A percentile compares a stretch with the other conserved stretches of the same genome.
phyloP scores from a whole-genome alignment of 129 eudicot genomes.

The Lonicera japonica region DNA sequence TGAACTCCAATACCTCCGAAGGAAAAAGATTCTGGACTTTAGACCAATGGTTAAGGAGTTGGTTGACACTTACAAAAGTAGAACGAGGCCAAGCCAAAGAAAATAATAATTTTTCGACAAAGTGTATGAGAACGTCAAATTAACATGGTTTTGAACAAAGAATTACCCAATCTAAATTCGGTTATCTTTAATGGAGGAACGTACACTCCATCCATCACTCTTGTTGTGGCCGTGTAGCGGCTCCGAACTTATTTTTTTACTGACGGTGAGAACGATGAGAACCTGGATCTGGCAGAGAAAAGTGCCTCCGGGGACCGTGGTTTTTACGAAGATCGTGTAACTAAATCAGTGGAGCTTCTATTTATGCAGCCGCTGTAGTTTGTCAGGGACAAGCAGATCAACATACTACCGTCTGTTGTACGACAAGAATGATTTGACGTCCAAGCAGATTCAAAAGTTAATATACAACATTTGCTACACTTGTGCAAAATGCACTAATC shows the following conservation, averaged over 20 bases:
- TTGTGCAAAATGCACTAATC: slow-evolving; percentile 62
- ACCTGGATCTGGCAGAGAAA: slow-evolving; percentile 16
- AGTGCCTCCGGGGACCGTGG: slow-evolving; percentile 74
- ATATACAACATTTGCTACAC: slow-evolving; percentile 53
- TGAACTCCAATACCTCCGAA: slow-evolving; percentile 37
- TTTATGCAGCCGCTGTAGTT: slow-evolving; percentile 61
- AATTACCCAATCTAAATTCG: slow-evolving; percentile 38
- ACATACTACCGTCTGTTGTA: slow-evolving; percentile 60
- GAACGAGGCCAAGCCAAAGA: slow-evolving; percentile 40
- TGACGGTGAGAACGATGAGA: slow-evolving; percentile 18
- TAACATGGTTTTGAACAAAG: slow-evolving; percentile 63
- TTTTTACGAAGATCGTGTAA: slow-evolving; percentile 45
- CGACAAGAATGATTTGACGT: slow-evolving; percentile 45
- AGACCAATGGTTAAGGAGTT: slow-evolving; percentile 49
- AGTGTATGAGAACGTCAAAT: slow-evolving; percentile 75
- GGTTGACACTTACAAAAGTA: slow-evolving; percentile 31
- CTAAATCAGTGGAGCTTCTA: slow-evolving; percentile 60
- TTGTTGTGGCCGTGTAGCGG: slow-evolving; percentile 67
- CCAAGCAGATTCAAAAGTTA: slow-evolving; percentile 56
- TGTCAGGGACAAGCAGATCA: slow-evolving; percentile 72
- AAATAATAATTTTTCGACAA: slow-evolving; percentile 60
- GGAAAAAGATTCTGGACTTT: slow-evolving; percentile 48
- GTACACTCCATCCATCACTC: slow-evolving; percentile 55
- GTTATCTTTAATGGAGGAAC: slow-evolving; percentile 35
- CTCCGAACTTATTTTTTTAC: slow-evolving; percentile 62